Evolutionary conservation across 805 yeast genomes (phyloP), one percentile per base, ranked within the genome.

Genomic region (Zygoascus biomembranicola): DNA sequence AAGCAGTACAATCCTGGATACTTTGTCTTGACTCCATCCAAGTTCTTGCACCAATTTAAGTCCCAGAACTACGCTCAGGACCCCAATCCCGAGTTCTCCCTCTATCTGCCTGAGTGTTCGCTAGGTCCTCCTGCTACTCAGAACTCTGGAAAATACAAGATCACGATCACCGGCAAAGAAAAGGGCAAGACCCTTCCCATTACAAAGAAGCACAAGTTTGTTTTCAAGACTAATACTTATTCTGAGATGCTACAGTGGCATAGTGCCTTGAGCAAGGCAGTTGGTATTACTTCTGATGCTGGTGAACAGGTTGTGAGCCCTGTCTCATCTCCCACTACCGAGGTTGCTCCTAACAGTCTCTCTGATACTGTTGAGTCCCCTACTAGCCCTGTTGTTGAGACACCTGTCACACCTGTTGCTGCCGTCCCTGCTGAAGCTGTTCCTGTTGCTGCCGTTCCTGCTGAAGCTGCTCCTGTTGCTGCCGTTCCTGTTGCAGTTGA

Each of bases 191-290:
- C 64, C 6, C 28, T 23, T 23, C 26, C 44, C 16, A 53, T 69
- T 47, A 55, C 69, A 11, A 56, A 65, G 26, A 70, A 69, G 64
- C 64, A 63, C 47, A 68, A 70, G 41, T 69, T 64, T 56, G 59
- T 65, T 9, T 75, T 78, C 61, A 72, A 73, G 61, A 72, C 82
- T 6, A 59, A 69, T 35, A 70, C 78, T 8, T 66, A 69, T 39
- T 75, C 70, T 47, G 83, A 79, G 56, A 65, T 74, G 59, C 60
- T 61, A 44, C 67, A 69, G 8, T 78, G 83, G 83, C 73, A 73
- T 62, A 69, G 66, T 23, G 77, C 73, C 19, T 53, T 71, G 31
- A 49, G 53, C 28, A 49, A 55, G 32, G 57, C 62, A 13, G 48
- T 66, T 14, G 61, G 63, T 9, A 50, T 53, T 20, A 51, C 35